Evolutionary conservation across 2,329 filamentous ascomycete species (phyloP), one percentile per base, ranked within the genome.

Genomic region (Talaromyces sp.): DNA sequence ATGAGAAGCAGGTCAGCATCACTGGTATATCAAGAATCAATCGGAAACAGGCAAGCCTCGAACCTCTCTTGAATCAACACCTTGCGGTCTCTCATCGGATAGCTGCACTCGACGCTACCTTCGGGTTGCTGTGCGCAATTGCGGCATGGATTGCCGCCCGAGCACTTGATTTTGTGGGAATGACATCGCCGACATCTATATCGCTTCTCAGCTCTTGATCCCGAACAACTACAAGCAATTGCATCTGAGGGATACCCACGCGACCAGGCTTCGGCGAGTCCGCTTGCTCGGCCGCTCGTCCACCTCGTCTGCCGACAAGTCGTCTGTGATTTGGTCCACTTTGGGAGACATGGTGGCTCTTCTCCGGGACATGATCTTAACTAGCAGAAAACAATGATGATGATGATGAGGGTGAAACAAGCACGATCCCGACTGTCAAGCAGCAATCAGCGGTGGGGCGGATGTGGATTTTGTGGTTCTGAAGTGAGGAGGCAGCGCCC

Each of bases 161-260:
- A 60, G 30, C 63, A 64, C 42, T 59, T 64, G n/a, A 64, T 57
- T 30, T 64, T 64, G 34, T 60, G 61, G 4, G 28, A 60, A 47
- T 63, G 61, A 10, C 63, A 64, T 59, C 61, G 59, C n/a, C 33
- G 33, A 59, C 63, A 64, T 5, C 63, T 64, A 53, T 64, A 53
- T 36, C 16, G n/a, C 10, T n/a, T n/a, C 33, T 36, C 40, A 28
- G 33, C 53, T 57, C 59, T 47, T 12, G 53, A 57, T 54, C 16
- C 33, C 23, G 14, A 28, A 18, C 10, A 28, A 36, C 7, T 18
- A 33, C 10, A 18, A 23, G 30, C n/a, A 34, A 5, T n/a, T 40
- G 36, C 36, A 40, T n/a, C 12, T 16, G 30, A 61, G 12, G 12
- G 31, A 36, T 12, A 60, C 61, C 40, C 55, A 64, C 63, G 63